Conservation (phyloP, 176 grass and related monocot genomes). For the Otatea glauca region DNA sequence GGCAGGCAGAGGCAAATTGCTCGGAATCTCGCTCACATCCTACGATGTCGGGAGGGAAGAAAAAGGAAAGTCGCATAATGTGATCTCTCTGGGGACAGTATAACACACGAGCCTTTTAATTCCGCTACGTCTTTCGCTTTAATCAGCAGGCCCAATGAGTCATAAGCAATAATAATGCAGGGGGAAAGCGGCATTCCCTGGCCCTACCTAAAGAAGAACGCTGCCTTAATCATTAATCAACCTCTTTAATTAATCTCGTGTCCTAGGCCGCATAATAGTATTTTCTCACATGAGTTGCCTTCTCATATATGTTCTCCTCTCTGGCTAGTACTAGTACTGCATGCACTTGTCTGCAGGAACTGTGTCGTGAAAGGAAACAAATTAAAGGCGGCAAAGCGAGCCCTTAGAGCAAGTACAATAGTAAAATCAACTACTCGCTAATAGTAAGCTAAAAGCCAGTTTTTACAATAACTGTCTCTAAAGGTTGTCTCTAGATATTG, state of each 20-base stretch:
- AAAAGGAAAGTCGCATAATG: conserved; percentile 35
- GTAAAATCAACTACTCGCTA: too few relatives aligned
- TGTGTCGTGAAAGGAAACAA: background rate
- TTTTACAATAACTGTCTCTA: too few relatives aligned
- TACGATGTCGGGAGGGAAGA: conserved; percentile 9
- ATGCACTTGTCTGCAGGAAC: background rate
- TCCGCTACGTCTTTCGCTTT: conserved; percentile 50
- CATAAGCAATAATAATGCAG: conserved; percentile 59
- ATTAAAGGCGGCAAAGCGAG: conserved; percentile 13
- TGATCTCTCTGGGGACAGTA: background rate
- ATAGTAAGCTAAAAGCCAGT: too few relatives aligned
- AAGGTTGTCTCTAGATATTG: too few relatives aligned
- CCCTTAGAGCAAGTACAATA: too few relatives aligned
- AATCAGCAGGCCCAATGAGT: conserved; percentile 41
- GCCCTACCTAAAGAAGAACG: conserved; percentile 42
- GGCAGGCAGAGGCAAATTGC: background rate
- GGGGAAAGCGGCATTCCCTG: conserved; percentile 44
- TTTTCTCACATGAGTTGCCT: background rate
- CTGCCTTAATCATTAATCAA: conserved; percentile 34
- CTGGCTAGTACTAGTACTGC: background rate
- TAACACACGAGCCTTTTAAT: conserved; percentile 6
- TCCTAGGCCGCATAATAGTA: too few relatives aligned
- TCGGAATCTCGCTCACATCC: conserved; percentile 29
- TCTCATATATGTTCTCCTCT: background rate
- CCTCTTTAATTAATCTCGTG: conserved; percentile 31